Evolutionary conservation across 2,329 filamentous ascomycete species (phyloP), one percentile per base, ranked within the genome.

Genomic region (Chalara sp.): DNA sequence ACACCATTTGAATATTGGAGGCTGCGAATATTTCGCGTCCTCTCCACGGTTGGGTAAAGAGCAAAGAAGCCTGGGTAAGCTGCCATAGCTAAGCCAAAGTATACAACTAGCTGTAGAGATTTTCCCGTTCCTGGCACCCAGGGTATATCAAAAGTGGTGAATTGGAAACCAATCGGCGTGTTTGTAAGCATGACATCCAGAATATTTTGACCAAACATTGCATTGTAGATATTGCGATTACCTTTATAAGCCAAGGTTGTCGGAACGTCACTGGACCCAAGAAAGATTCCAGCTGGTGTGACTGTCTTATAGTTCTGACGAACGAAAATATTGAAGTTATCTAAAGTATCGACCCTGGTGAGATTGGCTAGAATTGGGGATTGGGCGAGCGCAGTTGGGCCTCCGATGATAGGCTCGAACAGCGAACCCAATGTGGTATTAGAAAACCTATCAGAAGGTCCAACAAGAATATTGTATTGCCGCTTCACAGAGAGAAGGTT

Each of bases 1-100:
- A 96, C 89, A 44, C 91, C 91, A 63, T 96, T 96, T 49, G 88
- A 95, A 68, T 95, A 96, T 67, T 96, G 86, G 32, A 96, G 73
- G 12, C 87, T 86, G 47, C 91, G 81, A 29, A 96, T 88, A 56
- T 89, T 86, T 46, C 83, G 75, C 8, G 89, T 73, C 30, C 89
- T 79, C 67, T 96, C 91, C 31, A 87, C 74, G n/a, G 89, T 95
- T 0, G 89, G 88, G 63, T 96, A 96, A 5, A 96, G 72, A 0
- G 87, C 81, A 61, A 96, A 95, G 72, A 96, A 91, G 11, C 86
- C 89, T 1, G 91, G 89, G 60, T 86, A 93, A 1, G 84, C 83
- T 6, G 80, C 76, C 68, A 95, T 82, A 1, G 85, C 87, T 6
- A 96, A 75, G 11, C 86, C 83, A 64, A 93, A 86, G 68, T 96